Conservation (phyloP, 73 alveolate species). For the Blepharisma stoltei region DNA sequence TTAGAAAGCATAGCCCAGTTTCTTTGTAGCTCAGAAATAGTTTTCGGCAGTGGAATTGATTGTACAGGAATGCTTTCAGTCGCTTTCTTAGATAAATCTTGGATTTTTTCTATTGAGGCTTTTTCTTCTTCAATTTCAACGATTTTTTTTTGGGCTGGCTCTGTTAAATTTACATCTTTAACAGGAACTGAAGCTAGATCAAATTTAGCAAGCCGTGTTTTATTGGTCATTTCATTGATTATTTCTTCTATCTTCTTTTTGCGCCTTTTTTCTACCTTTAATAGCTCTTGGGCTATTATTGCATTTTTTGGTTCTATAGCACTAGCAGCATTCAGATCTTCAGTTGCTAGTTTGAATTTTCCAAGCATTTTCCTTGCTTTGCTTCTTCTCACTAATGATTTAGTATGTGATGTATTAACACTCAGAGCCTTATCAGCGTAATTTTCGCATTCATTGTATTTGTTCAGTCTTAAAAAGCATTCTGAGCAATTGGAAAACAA, state of each 20-base stretch:
- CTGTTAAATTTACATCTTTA: background rate
- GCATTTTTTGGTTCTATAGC: conserved; percentile 35
- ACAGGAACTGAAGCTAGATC: background rate
- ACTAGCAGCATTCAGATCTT: conserved; percentile 31
- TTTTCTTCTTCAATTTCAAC: background rate
- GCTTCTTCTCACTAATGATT: conserved; percentile 53
- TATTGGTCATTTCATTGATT: background rate
- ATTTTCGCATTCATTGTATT: conserved; percentile 37
- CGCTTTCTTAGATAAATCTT: conserved; percentile 7
- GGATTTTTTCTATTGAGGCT: background rate
- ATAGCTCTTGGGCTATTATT: conserved; percentile 33
- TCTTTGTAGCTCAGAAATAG: conserved; percentile 10
- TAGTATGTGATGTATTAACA: conserved; percentile 44
- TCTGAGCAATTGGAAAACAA: conserved; percentile 49
- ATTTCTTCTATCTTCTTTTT: background rate
- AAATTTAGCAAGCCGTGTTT: background rate
- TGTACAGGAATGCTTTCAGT: background rate
- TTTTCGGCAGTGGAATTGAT: conserved; percentile 16
- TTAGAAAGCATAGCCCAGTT: conserved; percentile 15
- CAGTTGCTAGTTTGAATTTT: conserved; percentile 41
- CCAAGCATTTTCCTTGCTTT: conserved; percentile 43
- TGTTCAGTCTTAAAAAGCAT: conserved; percentile 38
- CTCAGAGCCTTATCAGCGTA: conserved; percentile 48
- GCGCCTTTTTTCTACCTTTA: conserved; percentile 32
- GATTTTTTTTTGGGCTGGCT: background rate